A percentile compares a stretch with the other conserved stretches of the same genome.
These are phyloP conservation scores for Coniochaeta sp. DNA, from an alignment of 2,329 filamentous ascomycete species.

Conservation along the genomic window DNA sequence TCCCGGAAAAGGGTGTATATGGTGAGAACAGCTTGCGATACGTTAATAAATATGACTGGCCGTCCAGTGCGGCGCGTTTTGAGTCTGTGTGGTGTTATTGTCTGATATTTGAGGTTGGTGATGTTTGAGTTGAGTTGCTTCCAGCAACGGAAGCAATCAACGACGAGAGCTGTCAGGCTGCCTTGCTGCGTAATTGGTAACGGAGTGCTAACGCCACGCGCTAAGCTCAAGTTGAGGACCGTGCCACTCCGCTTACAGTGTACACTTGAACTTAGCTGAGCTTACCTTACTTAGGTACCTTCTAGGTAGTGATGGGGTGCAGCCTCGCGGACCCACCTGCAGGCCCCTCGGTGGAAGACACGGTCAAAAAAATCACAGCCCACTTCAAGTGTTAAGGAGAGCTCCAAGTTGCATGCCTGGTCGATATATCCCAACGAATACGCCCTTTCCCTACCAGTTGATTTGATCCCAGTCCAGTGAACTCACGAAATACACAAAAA, in stretches of 20 bases:
- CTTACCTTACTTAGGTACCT: not conserved
- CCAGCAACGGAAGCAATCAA: not conserved
- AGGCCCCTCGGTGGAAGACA: not conserved
- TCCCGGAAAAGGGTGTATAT: not conserved
- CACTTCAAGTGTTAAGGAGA: not conserved
- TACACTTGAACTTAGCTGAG: not conserved
- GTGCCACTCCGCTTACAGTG: not conserved
- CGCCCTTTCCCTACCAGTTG: not conserved
- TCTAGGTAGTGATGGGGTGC: not conserved
- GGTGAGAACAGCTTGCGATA: not conserved
- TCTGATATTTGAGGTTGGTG: not conserved
- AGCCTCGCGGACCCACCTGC: not conserved
- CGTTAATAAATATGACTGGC: not conserved
- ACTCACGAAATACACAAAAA: not conserved
- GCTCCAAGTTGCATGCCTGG: not conserved
- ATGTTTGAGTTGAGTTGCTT: not conserved
- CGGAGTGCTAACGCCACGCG: not conserved
- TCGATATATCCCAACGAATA: not conserved
- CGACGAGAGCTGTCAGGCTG: not conserved
- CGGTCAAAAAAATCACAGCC: not conserved
- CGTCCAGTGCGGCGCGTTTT: not conserved
- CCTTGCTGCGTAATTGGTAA: slow-evolving; percentile 1
- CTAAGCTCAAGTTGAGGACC: not conserved
- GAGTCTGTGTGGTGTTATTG: not conserved
- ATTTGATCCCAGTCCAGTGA: not conserved